Evolutionary conservation across 2,329 filamentous ascomycete species (phyloP), one percentile per base, ranked within the genome.

Genomic region (Colletotrichum trifolii): DNA sequence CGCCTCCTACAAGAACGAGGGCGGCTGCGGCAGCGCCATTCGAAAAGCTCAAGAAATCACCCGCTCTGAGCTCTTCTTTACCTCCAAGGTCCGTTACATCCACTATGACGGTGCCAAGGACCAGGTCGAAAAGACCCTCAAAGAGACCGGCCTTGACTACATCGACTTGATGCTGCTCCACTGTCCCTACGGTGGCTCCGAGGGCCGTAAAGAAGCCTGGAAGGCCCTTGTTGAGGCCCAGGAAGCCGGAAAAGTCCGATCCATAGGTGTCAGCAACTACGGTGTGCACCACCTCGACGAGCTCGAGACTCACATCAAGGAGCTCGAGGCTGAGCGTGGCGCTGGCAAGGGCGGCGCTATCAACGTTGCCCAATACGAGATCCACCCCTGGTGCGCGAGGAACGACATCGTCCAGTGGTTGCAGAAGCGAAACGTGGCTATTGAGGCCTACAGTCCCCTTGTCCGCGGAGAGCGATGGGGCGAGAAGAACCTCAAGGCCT

Each of bases 331-430:
- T 15, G 86, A 87, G 75, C 83, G 85, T 47, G 84, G 88, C 49
- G 87, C 81, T 62, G 89, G 89, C 9, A 89, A 87, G 69, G 89
- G 87, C 48, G 92, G 92, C 33, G 81, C 92, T 45, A 85, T 97
- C 72, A 91, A 89, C 66, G 91, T 97, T 42, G 94, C 93, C 45
- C 94, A 97, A 78, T 93, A 91, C 78, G 94, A 97, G 78, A 80
- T 97, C 10, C 94, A 97, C 77, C 94, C 94, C 1, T 97, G 93
- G 94, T 87, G 94, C 46, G 84, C 89, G 8, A 84, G 94, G n/a
- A 80, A 83, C 25, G 93, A 97, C 72, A 93, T 97, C 66, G 88
- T 89, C 8, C 81, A 86, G 50, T 97, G 94, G 93, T 91, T 91
- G 71, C 76, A 83, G 68, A 82, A 89, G 75, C 83, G 87, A 15